Evolutionary conservation across 495 filamentous ascomycete genomes (phyloP).

Genomic region (Schizothecium vesticola): DNA sequence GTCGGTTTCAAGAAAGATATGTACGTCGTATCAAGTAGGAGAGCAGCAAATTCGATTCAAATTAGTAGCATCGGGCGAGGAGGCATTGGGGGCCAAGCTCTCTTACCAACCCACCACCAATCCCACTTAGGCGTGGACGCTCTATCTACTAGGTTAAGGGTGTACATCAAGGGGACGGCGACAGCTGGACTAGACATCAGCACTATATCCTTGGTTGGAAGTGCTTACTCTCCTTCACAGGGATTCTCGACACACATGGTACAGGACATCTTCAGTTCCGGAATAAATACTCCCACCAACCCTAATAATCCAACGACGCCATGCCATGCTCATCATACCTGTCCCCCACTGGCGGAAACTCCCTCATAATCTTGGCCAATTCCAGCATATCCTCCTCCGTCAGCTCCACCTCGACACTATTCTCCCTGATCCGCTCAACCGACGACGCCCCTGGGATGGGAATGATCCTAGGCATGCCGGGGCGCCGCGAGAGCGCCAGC

Average conservation of each 20-base stretch:
- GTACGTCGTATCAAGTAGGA: too few species aligned
- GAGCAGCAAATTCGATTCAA: too few species aligned
- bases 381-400: slow-evolving; percentile 43
- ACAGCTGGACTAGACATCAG: neutral
- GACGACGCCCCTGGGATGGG: slow-evolving; percentile 73
- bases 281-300: too few species aligned
- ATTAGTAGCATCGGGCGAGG: too few species aligned
- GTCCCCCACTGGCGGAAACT: slow-evolving; percentile 34
- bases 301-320: slow-evolving; percentile 11
- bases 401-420: slow-evolving; percentile 41
- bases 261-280: too few species aligned
- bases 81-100: too few species aligned
- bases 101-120: too few species aligned
- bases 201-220: neutral
- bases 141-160: too few species aligned
- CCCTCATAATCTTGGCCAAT: slow-evolving; percentile 40
- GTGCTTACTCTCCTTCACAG: neutral
- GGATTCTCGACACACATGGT: too few species aligned
- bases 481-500: slow-evolving; percentile 43
- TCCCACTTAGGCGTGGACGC: too few species aligned
- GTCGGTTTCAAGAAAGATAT: too few species aligned
- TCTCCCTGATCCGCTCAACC: slow-evolving; percentile 45
- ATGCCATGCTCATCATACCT: slow-evolving; percentile 33
- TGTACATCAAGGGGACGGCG: neutral
- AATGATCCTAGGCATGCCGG: slow-evolving; percentile 65